phyloP scores from a whole-genome alignment of 208 protist species.

The Porcisia hertigi region DNA sequence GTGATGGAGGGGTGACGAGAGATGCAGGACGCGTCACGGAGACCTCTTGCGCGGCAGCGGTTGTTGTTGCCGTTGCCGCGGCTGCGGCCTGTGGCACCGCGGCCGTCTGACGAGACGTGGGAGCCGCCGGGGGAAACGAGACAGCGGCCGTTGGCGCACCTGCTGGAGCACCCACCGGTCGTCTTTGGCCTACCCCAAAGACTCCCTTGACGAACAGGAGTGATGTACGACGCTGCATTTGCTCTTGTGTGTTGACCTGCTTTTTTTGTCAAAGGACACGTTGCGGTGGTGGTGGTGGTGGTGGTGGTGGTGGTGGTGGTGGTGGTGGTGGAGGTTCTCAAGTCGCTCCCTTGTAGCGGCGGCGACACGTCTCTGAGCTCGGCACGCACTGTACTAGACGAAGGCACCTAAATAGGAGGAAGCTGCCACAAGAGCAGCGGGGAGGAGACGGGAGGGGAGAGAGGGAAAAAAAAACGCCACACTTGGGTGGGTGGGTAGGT shows the following conservation, averaged over 20 bases:
- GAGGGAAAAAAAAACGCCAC: too few species aligned
- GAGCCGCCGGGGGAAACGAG: background rate
- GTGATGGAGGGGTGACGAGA: slow-evolving; percentile 21
- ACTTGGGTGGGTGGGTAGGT: background rate
- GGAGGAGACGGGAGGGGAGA: background rate
- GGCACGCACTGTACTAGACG: background rate
- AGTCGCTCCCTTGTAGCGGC: background rate
- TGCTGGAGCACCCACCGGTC: slow-evolving; percentile 6
- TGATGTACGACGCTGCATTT: slow-evolving; percentile 23
- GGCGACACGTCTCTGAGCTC: background rate
- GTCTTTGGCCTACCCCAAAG: slow-evolving; percentile 17
- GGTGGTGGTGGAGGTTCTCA: too few species aligned
- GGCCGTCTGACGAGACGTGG: background rate
- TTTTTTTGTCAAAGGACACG: background rate
- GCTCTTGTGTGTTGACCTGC: background rate
- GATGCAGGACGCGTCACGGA: slow-evolving; percentile 3
- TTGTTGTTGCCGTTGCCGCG: background rate
- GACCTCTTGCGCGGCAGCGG: background rate
- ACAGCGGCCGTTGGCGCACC: background rate
- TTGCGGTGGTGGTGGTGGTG: too few species aligned
- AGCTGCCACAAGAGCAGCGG: background rate
- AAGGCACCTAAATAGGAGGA: too few species aligned
- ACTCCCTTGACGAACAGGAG: slow-evolving; percentile 12
- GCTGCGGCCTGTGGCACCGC: background rate
- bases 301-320: too few species aligned